Evolutionary conservation across 768 basidiomycete species (phyloP), one percentile per base, ranked within the genome.

Genomic region (Baorangia bicolor): DNA sequence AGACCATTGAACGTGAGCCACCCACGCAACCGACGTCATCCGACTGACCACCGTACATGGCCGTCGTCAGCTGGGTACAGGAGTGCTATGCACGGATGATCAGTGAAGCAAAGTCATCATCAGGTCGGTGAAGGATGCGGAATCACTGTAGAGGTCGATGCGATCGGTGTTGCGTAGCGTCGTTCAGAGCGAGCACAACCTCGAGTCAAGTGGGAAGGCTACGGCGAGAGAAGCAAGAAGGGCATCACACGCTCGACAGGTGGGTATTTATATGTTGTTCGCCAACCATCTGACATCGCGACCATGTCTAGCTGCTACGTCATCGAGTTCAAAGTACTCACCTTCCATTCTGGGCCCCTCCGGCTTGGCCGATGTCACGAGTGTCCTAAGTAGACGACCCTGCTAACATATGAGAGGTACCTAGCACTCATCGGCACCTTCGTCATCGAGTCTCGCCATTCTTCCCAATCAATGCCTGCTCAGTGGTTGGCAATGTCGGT

Each of bases 41-140:
- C 59, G 41, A 45, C 47, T 16, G 30, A 20, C 40, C 49, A 43
- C 28, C 1, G 18, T 35, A 28, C n/a, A 1, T 54, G 58, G 11
- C 21, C 23, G 6, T 27, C 47, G 33, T 60, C 59, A 46, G 58
- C 51, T 39, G 20, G 38, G 41, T 20, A 23, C 37, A 16, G 25
- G 52, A 12, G 37, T 55, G 59, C 59, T 60, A 28, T 55, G 59
- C 47, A 60, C 59, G 30, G 5, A 55, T 43, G 47, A 50, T 31
- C 42, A 30, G 43, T 23, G 21, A 28, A 30, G 37, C 42, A 28
- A 25, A 28, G 20, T 7, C 20, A 30, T 13, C 20, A 31, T 33
- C 30, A 5, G 41, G 23, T 16, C 11, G 14, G 34, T 31, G 21
- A n/a, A 31, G 34, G 21, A 25, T 6, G 18, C 49, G 21, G 21